Conservation (phyloP, 371 early-diverging fungal genomes). For the Neoconidiobolus thromboides region DNA sequence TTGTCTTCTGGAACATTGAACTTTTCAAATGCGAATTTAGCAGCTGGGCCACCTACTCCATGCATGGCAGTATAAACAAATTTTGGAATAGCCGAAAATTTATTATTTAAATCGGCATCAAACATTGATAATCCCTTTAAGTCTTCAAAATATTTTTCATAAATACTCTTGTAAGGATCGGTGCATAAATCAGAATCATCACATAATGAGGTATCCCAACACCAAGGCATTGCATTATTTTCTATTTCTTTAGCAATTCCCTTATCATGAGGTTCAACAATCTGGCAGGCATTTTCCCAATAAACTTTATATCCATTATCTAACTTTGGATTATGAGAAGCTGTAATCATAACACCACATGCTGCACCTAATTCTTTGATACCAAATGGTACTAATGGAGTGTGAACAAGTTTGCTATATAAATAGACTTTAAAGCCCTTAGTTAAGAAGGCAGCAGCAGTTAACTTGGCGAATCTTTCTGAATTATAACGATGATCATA, state of each 20-base stretch:
- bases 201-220: slow-evolving; percentile 51
- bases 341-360: slow-evolving; percentile 95
- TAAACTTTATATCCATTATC: slow-evolving; percentile 99
- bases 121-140: slow-evolving; percentile 21
- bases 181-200: slow-evolving; percentile 19
- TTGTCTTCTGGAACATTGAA: slow-evolving; percentile 35
- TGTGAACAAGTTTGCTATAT: slow-evolving; percentile 55
- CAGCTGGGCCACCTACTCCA: slow-evolving; percentile 74
- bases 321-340: slow-evolving; percentile 92
- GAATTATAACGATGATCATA: slow-evolving; percentile 91
- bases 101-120: slow-evolving; percentile 4
- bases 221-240: slow-evolving; percentile 49
- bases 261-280: slow-evolving; percentile 74
- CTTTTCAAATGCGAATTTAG: slow-evolving; percentile 37
- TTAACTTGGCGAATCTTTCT: slow-evolving; percentile 55
- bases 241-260: slow-evolving; percentile 58
- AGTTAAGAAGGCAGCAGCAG: slow-evolving; percentile 66
- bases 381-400: slow-evolving; percentile 82
- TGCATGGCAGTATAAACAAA: slow-evolving; percentile 93
- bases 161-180: slow-evolving; percentile 33
- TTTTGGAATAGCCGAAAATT: slow-evolving; percentile 16
- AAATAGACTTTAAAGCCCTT: slow-evolving; percentile 71
- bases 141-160: slow-evolving; percentile 50
- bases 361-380: slow-evolving; percentile 53
- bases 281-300: slow-evolving; percentile 84